A percentile compares a stretch with the other conserved stretches of the same genome.
Conservation (phyloP, 352 stramenopile genomes). For the Phytophthora megakarya region DNA sequence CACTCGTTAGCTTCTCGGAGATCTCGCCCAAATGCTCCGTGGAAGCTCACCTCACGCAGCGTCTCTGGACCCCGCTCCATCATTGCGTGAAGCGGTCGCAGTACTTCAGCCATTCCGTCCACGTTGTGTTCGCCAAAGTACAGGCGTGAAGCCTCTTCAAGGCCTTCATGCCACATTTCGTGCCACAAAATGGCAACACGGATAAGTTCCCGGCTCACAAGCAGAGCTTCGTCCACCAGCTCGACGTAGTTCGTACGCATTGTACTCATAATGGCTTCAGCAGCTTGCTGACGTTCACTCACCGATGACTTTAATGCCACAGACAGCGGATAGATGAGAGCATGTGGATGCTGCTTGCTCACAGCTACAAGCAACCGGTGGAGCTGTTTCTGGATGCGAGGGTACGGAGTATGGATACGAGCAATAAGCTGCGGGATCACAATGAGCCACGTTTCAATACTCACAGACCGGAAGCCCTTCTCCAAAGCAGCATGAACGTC, state of each 20-base stretch:
- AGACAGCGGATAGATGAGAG: conserved; percentile 98
- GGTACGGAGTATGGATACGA: conserved; percentile 77
- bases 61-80: conserved; percentile 90
- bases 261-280: conserved; percentile 95
- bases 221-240: conserved; percentile 94
- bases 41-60: conserved; percentile 78
- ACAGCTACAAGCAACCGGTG: conserved; percentile 90
- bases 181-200: conserved; percentile 98
- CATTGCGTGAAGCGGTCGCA: conserved; percentile 93
- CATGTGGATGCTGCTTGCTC: conserved; percentile 95
- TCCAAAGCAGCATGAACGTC: conserved; percentile 87
- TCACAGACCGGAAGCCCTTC: conserved; percentile 91
- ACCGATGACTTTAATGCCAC: conserved; percentile 96
- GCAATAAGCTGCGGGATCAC: conserved; percentile 98
- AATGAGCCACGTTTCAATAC: conserved; percentile 97
- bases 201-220: conserved; percentile 98
- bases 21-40: conserved; percentile 92
- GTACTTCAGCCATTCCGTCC: conserved; percentile 94
- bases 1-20: conserved; percentile 85
- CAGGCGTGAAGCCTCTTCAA: conserved; percentile 97
- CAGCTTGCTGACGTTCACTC: conserved; percentile 86
- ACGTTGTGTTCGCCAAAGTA: conserved; percentile 98
- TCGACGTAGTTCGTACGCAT: conserved; percentile 93
- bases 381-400: conserved; percentile 75
- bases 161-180: conserved; percentile 98